These are phyloP conservation scores for Plenodomus tracheiphilus DNA, from an alignment of 2,329 filamentous ascomycete genomes.

Conservation along the genomic window DNA sequence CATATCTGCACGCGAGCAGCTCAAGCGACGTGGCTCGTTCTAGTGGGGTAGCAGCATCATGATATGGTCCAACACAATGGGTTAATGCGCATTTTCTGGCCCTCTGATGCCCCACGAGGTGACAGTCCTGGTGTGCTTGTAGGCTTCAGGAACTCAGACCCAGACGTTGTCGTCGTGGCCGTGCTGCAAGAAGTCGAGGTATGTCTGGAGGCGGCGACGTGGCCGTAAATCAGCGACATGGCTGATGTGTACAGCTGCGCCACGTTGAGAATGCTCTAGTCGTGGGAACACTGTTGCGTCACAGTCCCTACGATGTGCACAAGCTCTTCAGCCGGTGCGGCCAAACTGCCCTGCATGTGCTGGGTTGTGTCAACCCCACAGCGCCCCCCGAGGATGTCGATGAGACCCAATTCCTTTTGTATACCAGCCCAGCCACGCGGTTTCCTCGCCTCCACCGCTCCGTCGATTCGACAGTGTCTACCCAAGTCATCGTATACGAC, in stretches of 20 bases:
- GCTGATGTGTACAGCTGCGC: slow-evolving; percentile 19
- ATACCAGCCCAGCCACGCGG: slow-evolving; percentile 53
- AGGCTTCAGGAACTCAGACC: slow-evolving; percentile 90
- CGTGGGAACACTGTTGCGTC: slow-evolving; percentile 79
- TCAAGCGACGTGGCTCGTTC: slow-evolving; percentile 92
- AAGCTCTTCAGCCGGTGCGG: slow-evolving; percentile 86
- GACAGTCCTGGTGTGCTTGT: slow-evolving; percentile 82
- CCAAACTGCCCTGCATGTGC: slow-evolving; percentile 77
- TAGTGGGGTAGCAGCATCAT: slow-evolving; percentile 58
- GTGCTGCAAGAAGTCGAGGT: slow-evolving; percentile 89
- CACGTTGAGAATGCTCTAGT: slow-evolving; percentile 85
- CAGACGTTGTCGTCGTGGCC: slow-evolving; percentile 88
- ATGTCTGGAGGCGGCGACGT: slow-evolving; percentile 37
- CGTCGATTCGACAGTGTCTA: slow-evolving; percentile 65
- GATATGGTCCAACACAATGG: slow-evolving; percentile 73
- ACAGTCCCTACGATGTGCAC: slow-evolving; percentile 75
- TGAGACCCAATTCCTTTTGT: slow-evolving; percentile 69
- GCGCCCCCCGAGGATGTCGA: slow-evolving; percentile 59
- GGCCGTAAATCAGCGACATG: not conserved
- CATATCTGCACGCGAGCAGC: slow-evolving; percentile 92
- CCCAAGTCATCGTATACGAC: slow-evolving; percentile 89
- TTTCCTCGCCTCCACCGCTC: slow-evolving; percentile 76
- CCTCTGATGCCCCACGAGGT: slow-evolving; percentile 77
- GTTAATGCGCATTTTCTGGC: slow-evolving; percentile 98
- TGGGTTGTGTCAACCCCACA: slow-evolving; percentile 76